Conservation (phyloP, 208 protist genomes). For the Porcisia deanei region DNA sequence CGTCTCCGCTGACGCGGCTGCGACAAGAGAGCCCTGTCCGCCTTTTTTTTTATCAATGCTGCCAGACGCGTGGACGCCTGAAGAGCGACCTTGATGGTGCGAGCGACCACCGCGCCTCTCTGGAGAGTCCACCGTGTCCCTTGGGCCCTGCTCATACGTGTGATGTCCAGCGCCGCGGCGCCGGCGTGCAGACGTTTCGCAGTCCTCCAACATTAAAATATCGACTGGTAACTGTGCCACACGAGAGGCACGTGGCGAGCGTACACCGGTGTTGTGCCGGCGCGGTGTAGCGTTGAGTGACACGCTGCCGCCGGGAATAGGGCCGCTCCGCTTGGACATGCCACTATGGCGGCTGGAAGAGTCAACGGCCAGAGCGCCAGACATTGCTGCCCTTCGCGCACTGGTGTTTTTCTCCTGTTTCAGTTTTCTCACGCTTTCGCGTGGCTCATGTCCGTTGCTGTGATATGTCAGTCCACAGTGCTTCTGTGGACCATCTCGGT, state of each 20-base stretch:
- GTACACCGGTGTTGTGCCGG: background rate
- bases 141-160: slow-evolving; percentile 18
- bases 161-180: slow-evolving; percentile 12
- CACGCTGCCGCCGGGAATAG: background rate
- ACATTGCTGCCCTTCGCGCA: background rate
- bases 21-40: background rate
- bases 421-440: background rate
- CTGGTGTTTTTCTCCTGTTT: background rate
- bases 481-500: background rate
- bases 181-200: slow-evolving; percentile 21
- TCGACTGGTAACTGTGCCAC: slow-evolving; percentile 20
- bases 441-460: background rate
- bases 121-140: background rate
- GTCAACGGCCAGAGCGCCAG: background rate
- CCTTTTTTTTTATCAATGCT: background rate
- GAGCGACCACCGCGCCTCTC: background rate
- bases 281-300: slow-evolving; percentile 5
- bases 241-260: background rate
- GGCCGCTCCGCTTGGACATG: background rate
- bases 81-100: too few species aligned
- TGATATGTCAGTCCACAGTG: slow-evolving; percentile 12
- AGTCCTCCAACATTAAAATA: slow-evolving; percentile 24
- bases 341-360: background rate
- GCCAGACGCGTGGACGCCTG: background rate
- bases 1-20: background rate